phyloP scores from a whole-genome alignment of 306 rosid species.

The Vicia villosa region DNA sequence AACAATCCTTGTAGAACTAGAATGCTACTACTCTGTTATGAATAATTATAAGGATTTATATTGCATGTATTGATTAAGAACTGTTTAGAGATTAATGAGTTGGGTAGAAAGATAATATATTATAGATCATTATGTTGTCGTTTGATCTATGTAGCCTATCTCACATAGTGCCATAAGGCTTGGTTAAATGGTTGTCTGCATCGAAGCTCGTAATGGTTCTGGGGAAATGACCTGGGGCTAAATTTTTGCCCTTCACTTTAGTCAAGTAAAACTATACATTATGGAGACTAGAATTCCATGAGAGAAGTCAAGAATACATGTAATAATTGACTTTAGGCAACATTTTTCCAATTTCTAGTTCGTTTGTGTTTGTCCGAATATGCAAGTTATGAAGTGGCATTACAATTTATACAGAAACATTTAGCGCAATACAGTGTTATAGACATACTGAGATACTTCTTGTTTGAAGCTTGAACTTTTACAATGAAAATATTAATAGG shows the following conservation, averaged over 20 bases:
- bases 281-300: no score
- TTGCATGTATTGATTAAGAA: neutral
- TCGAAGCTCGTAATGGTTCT: neutral
- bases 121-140: no score
- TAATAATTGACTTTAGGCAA: neutral
- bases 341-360: neutral
- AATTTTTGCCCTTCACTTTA: neutral
- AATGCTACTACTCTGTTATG: neutral
- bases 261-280: neutral
- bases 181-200: neutral
- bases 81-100: no score
- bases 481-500: neutral
- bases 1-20: neutral
- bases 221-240: constrained; percentile 11
- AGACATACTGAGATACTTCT: neutral
- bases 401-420: neutral
- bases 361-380: neutral
- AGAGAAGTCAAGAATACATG: neutral
- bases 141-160: no score
- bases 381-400: constrained; percentile 1
- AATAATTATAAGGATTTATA: neutral
- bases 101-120: no score
- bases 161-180: no score
- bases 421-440: neutral
- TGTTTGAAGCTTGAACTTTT: constrained; percentile 19